phyloP scores from a whole-genome alignment of 495 filamentous ascomycete genomes.

The Glonium stellatum region DNA sequence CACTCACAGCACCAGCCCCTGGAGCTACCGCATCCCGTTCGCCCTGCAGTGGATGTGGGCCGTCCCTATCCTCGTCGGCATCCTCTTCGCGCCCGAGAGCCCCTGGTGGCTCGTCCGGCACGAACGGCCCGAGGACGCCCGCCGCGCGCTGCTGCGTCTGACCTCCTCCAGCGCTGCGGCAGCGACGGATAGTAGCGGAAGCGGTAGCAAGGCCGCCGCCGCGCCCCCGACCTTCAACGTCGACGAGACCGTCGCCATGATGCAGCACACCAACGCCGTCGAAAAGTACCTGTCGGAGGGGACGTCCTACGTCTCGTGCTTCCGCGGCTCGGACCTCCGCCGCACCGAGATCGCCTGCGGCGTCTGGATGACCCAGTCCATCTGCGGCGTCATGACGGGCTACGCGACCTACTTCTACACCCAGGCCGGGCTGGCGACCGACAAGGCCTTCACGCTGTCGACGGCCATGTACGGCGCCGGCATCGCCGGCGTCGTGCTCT shows the following conservation, averaged over 20 bases:
- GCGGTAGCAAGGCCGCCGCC: slow-evolving; percentile 17
- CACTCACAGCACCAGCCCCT: slow-evolving; percentile 50
- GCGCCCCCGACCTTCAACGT: slow-evolving; percentile 57
- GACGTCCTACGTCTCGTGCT: slow-evolving; percentile 69
- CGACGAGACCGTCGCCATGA: slow-evolving; percentile 75
- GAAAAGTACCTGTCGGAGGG: slow-evolving; percentile 63
- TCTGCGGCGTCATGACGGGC: slow-evolving; percentile 48
- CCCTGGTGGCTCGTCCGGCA: slow-evolving; percentile 80
- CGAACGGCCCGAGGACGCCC: slow-evolving; percentile 61
- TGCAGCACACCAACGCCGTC: slow-evolving; percentile 71
- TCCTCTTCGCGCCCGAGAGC: slow-evolving; percentile 65
- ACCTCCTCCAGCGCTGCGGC: no score
- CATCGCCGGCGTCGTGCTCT: slow-evolving; percentile 8
- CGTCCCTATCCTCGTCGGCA: slow-evolving; percentile 52
- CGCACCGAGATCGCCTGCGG: slow-evolving; percentile 67
- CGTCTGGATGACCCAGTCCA: slow-evolving; percentile 76
- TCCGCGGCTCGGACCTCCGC: slow-evolving; percentile 63
- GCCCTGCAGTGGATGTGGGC: slow-evolving; percentile 85
- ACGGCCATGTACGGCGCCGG: slow-evolving; percentile 15
- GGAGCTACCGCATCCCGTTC: slow-evolving; percentile 65
- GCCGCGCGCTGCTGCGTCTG: slow-evolving; percentile 58
- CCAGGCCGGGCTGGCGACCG: background rate
- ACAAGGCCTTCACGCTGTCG: slow-evolving; percentile 10
- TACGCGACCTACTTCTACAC: slow-evolving; percentile 9
- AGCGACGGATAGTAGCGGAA: no score